Base-by-base conservation (phyloP, 2,329 filamentous ascomycete genomes). In the Plectosphaerella plurivora region DNA sequence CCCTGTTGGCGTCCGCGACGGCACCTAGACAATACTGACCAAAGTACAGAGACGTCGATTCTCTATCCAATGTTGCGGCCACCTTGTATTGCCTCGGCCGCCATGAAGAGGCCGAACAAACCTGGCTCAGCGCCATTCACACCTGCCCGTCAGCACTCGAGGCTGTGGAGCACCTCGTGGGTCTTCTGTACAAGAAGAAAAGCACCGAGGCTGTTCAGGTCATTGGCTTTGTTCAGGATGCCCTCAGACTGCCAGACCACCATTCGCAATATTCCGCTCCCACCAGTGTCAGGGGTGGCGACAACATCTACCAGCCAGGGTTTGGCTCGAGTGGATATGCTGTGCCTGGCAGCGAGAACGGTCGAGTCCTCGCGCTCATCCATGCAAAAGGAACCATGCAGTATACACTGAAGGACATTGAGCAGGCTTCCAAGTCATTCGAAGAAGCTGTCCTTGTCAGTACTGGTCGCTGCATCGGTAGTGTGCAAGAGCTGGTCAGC, bases 301-400 rank as follows among this genome's bases (percentile, higher is more conserved):
- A 33, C 28, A 33, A 49, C n/a, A 11, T 18, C 5, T 39, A n/a
- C 4, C 49, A 51, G 16, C 37, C 55, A 14, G 64, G 63, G 2
- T 69, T 69, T 56, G 68, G 65, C 1, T 87, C 86, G 4, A 94
- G 89, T 67, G 92, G 91, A 15, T 97, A 96, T 67, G 82, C 84
- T 14, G 86, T 99, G 44, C 82, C 91, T 5, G 91, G 87, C 2
- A 84, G 81, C 44, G 94, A 99, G 60, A 97, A 97, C 65, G 94
- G 93, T 9, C 84, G 94, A 54, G 91, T 99, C 63, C 79, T 99
- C 45, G 89, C 91, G n/a, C 78, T 99, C 15, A 85, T 97, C 41
- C 94, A 99, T 70, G 92, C 93, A 18, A 99, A 97, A 69, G 94
- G 93, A n/a, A 97, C 97, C 57, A 95, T 97, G 87, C 78, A 97